phyloP scores from a whole-genome alignment of 2,329 filamentous ascomycete species.

The Coleophoma crateriformis region DNA sequence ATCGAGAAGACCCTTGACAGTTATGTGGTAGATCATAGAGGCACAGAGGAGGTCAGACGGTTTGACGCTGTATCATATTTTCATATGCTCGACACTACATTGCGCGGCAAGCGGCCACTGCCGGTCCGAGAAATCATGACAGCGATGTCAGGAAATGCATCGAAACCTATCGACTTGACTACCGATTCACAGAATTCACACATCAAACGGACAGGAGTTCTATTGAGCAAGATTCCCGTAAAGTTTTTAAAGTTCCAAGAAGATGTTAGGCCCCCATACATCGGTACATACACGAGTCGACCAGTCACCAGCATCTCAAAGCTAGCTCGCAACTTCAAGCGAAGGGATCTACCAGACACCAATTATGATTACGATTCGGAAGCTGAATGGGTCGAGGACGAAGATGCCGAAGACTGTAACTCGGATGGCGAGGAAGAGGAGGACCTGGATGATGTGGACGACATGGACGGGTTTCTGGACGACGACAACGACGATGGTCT shows the following conservation, averaged over 20 bases:
- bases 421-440: slow-evolving; percentile 64
- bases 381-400: slow-evolving; percentile 74
- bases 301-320: slow-evolving; percentile 37
- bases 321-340: slow-evolving; percentile 48
- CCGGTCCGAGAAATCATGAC: slow-evolving; percentile 25
- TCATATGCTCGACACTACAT: slow-evolving; percentile 30
- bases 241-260: slow-evolving; percentile 44
- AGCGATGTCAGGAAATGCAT: slow-evolving; percentile 16
- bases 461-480: slow-evolving; percentile 59
- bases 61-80: slow-evolving; percentile 44
- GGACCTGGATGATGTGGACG: slow-evolving; percentile 61
- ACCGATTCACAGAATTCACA: slow-evolving; percentile 24
- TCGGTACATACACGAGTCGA: slow-evolving; percentile 57
- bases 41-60: slow-evolving; percentile 33
- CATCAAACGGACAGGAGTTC: slow-evolving; percentile 15
- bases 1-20: slow-evolving; percentile 49
- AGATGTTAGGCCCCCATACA: slow-evolving; percentile 65
- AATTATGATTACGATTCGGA: slow-evolving; percentile 85
- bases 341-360: slow-evolving; percentile 50
- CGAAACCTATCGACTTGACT: slow-evolving; percentile 24
- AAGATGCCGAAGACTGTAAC: slow-evolving; percentile 49
- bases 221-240: slow-evolving; percentile 18
- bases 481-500: slow-evolving; percentile 61
- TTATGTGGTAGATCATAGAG: slow-evolving; percentile 40
- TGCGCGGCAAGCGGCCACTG: slow-evolving; percentile 34